Conservation (phyloP, 1,284 basidiomycete genomes). For the Vanrija sp. region DNA sequence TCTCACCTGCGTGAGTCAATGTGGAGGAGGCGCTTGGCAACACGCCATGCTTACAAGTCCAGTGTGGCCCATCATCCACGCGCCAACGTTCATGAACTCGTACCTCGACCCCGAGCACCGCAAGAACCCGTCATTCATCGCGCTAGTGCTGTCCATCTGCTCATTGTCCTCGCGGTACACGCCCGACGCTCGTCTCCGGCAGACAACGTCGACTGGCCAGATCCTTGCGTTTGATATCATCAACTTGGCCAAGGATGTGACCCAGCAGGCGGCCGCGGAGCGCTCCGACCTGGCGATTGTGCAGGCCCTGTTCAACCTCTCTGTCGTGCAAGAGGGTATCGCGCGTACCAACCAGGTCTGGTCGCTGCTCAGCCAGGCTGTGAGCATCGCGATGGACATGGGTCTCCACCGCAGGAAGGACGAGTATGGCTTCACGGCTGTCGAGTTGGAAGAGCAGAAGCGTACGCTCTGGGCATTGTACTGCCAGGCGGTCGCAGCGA, state of each 20-base stretch:
- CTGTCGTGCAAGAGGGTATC: slow-evolving; percentile 33
- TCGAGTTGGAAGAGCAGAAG: slow-evolving; percentile 34
- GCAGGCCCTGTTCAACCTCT: slow-evolving; percentile 33
- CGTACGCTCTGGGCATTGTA: slow-evolving; percentile 36
- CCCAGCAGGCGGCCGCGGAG: slow-evolving; percentile 19
- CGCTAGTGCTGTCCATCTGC: slow-evolving; percentile 31
- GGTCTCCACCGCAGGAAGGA: slow-evolving; percentile 31
- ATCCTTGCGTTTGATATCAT: slow-evolving; percentile 17
- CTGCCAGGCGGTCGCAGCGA: slow-evolving; percentile 32
- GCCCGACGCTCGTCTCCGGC: slow-evolving; percentile 21
- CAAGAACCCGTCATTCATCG: slow-evolving; percentile 30
- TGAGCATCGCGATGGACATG: slow-evolving; percentile 31
- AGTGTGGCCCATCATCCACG: slow-evolving; percentile 38
- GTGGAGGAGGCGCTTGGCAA: no score
- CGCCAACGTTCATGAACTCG: slow-evolving; percentile 30
- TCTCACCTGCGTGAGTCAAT: slow-evolving; percentile 27
- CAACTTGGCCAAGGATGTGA: slow-evolving; percentile 20
- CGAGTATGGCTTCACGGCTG: slow-evolving; percentile 28
- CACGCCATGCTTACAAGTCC: not conserved
- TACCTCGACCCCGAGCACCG: slow-evolving; percentile 20
- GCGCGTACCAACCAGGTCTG: slow-evolving; percentile 26
- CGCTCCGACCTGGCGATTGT: slow-evolving; percentile 27
- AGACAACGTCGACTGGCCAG: slow-evolving; percentile 9
- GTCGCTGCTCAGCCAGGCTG: slow-evolving; percentile 27
- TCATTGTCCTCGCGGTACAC: slow-evolving; percentile 33